phyloP scores from a whole-genome alignment of 495 filamentous ascomycete genomes.

The Schizothecium vesticola region DNA sequence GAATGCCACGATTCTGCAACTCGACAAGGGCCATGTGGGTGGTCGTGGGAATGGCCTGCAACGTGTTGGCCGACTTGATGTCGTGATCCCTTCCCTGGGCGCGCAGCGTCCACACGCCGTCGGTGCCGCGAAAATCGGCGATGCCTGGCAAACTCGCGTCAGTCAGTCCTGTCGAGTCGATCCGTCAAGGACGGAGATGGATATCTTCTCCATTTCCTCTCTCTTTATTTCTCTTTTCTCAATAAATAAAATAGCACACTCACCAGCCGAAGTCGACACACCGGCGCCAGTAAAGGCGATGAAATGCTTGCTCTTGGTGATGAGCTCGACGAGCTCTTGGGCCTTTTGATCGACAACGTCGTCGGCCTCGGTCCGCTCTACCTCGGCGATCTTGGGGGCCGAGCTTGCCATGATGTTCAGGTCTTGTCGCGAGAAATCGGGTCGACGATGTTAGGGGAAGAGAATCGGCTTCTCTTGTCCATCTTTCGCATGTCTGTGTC shows the following conservation, averaged over 20 bases:
- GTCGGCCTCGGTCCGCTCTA: neutral
- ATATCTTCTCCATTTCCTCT: no score
- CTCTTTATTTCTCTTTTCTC: no score
- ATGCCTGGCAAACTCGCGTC: constrained; percentile 24
- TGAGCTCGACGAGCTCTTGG: constrained; percentile 27
- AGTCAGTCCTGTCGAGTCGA: neutral
- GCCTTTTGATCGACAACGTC: neutral
- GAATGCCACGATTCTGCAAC: constrained; percentile 34
- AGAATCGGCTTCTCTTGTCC: neutral
- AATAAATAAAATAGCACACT: no score
- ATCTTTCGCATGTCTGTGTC: neutral
- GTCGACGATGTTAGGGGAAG: neutral
- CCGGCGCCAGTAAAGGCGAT: constrained; percentile 45
- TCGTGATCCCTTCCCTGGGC: constrained; percentile 33
- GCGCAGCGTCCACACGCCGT: constrained; percentile 40
- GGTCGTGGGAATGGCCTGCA: constrained; percentile 41
- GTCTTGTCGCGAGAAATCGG: neutral
- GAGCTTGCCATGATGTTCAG: neutral
- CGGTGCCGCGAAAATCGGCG: constrained; percentile 43
- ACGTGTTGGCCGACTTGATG: constrained; percentile 24
- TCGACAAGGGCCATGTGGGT: constrained; percentile 47
- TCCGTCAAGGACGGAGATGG: no score
- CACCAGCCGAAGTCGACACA: constrained; percentile 42
- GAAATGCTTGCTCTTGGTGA: constrained; percentile 41
- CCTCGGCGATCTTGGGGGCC: neutral